Evolutionary conservation across 2,329 filamentous ascomycete species (phyloP), one percentile per base, ranked within the genome.

Genomic region (Geoglossum cookeanum): DNA sequence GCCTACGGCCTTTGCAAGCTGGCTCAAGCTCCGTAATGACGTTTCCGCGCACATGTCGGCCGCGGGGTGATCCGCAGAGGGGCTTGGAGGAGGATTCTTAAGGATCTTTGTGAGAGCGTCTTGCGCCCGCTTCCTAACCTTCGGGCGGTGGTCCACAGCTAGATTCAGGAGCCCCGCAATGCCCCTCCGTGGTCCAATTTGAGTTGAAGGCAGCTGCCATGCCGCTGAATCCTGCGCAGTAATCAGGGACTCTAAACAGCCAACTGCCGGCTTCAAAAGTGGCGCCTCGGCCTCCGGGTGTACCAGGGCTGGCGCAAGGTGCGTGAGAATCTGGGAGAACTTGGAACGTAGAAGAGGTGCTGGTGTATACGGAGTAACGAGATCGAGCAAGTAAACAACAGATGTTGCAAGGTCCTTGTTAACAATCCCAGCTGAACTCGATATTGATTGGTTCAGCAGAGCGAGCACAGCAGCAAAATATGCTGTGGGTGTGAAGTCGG

Each of bases 391-490:
- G 71, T 98, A 98, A 64, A 98, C 85, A 62, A 94, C 85, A 2
- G 91, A 87, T 27, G 85, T 82, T 35, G 87, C 85, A 60, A 94
- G 75, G 62, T 94, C 88, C 68, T 87, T 86, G 68, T 91, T 91
- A 57, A 85, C 75, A 57, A 81, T 80, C 55, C 81, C 84, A 58
- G 77, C 72, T 61, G 74, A 70, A 52, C 70, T 75, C 44, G 77
- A 80, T 57, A 85, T 78, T 32, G 87, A 84, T 71, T 94, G 86
- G 64, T 81, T 80, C 2, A 98, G 79, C 3, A 98, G 78, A 42
- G 90, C 87, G 51, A 98, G 78, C 4, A 98, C 80, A n/a, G 92
- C 90, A 15, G 90, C 90, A 67, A 97, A 96, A 72, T 97, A 98
- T 60, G 85, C 88, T 15, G 92, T 96, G 29, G 92, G 79, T 1